A percentile compares a stretch with the other conserved stretches of the same genome.
phyloP scores from a whole-genome alignment of 768 basidiomycete species.

The Leccinellum albellum region DNA sequence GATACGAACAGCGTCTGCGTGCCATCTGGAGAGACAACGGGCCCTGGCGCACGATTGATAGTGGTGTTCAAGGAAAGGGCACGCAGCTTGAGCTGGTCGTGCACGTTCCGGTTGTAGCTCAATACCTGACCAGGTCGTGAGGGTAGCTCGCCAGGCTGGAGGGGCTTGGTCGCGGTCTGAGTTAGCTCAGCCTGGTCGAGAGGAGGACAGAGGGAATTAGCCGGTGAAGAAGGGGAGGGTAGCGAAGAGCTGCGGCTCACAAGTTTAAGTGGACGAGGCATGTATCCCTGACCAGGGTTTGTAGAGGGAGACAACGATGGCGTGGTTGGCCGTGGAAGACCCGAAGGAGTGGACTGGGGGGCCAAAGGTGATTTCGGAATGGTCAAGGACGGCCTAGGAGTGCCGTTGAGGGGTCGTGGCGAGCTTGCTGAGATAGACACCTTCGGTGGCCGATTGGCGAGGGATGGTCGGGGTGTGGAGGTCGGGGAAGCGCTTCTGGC shows the following conservation, averaged over 20 bases:
- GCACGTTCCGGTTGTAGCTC: slow-evolving; percentile 33
- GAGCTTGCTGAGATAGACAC: slow-evolving; percentile 5
- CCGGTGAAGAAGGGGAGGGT: neutral
- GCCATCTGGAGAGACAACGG: slow-evolving; percentile 16
- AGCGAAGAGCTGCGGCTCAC: slow-evolving; percentile 17
- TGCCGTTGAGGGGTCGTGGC: slow-evolving; percentile 14
- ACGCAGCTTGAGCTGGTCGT: slow-evolving; percentile 30
- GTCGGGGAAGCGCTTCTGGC: slow-evolving; percentile 11
- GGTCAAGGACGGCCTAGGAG: slow-evolving; percentile 23
- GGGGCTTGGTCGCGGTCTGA: slow-evolving; percentile 6
- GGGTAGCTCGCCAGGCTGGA: slow-evolving; percentile 24
- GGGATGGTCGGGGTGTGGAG: slow-evolving; percentile 10
- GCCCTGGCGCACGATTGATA: slow-evolving; percentile 2
- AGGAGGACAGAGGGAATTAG: neutral
- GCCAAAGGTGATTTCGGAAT: slow-evolving; percentile 25
- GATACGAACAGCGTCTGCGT: slow-evolving; percentile 22
- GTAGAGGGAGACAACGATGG: slow-evolving; percentile 7
- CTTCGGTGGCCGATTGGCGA: slow-evolving; percentile 7
- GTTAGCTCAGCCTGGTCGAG: slow-evolving; percentile 10
- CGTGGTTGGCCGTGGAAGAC: slow-evolving; percentile 20
- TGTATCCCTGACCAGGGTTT: slow-evolving; percentile 12
- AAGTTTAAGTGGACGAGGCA: slow-evolving; percentile 27
- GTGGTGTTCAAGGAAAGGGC: slow-evolving; percentile 12
- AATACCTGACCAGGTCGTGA: slow-evolving; percentile 25
- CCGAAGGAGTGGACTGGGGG: slow-evolving; percentile 11